These are phyloP conservation scores for Salix arbutifolia DNA, from an alignment of 345 rosid genomes.

Conservation along the genomic window DNA sequence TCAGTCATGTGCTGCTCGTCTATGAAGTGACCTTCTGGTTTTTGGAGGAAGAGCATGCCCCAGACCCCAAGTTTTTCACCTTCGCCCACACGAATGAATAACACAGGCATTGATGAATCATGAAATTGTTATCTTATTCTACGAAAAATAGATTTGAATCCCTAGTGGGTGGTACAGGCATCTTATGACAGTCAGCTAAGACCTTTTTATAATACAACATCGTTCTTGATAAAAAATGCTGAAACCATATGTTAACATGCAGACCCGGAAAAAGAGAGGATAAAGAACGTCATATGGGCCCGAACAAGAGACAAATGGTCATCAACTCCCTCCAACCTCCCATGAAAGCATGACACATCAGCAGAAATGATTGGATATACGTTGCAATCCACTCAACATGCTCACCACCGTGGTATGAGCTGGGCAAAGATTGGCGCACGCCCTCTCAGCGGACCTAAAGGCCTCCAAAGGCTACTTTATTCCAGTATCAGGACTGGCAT, in stretches of 20 bases:
- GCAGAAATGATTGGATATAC: not conserved
- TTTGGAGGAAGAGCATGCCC: not conserved
- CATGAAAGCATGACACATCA: too few species aligned
- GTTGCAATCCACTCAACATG: not conserved
- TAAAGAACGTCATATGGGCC: not conserved
- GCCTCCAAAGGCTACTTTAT: conserved; percentile 5
- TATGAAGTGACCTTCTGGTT: not conserved
- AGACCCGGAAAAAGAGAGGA: not conserved
- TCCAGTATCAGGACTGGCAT: conserved; percentile 43
- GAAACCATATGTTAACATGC: not conserved
- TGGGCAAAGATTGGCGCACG: not conserved
- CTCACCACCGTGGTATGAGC: not conserved
- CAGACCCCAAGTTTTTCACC: not conserved
- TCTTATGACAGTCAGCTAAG: not conserved
- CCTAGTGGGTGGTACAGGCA: not conserved
- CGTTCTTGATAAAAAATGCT: not conserved
- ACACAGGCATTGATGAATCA: not conserved
- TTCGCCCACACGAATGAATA: not conserved
- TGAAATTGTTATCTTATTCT: not conserved
- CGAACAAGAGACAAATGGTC: not conserved
- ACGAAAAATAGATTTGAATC: not conserved
- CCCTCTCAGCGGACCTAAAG: not conserved
- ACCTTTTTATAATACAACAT: not conserved
- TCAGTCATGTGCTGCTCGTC: not conserved
- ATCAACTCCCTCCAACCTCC: too few species aligned